Evolutionary conservation across 768 basidiomycete genomes (phyloP).

Genomic region (Rhodotorula taiwanensis): DNA sequence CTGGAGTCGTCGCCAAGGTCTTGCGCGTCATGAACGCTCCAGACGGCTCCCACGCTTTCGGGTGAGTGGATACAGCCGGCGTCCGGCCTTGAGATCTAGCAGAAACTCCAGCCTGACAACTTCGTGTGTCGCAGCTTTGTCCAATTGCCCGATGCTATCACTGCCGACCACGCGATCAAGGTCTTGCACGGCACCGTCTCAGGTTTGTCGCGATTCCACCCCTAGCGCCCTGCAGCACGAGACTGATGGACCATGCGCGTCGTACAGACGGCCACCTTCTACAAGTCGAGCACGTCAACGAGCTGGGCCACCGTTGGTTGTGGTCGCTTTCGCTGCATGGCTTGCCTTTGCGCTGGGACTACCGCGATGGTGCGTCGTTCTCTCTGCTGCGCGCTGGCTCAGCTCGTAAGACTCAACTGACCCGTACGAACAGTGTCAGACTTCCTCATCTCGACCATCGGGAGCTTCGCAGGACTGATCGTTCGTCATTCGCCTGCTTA

Average conservation of each 20-base stretch:
- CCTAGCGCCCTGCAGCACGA: background rate
- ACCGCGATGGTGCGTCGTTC: constrained; percentile 12
- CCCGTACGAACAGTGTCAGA: constrained; percentile 23
- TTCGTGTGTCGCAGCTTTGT: constrained; percentile 7
- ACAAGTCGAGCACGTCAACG: constrained; percentile 29
- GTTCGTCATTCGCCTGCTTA: background rate
- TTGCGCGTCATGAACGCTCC: constrained; percentile 17
- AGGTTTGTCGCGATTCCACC: background rate
- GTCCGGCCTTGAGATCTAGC: too few species aligned
- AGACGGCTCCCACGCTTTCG: constrained; percentile 14
- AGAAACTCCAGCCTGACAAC: background rate
- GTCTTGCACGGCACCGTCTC: constrained; percentile 5
- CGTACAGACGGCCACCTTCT: constrained; percentile 19
- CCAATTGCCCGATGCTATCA: constrained; percentile 10
- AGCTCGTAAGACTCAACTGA: too few species aligned
- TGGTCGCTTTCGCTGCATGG: constrained; percentile 22
- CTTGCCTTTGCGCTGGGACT: constrained; percentile 9
- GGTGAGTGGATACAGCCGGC: too few species aligned
- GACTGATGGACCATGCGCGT: background rate
- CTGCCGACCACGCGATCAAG: background rate
- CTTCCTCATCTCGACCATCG: constrained; percentile 29
- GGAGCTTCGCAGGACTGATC: constrained; percentile 23
- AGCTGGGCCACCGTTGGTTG: constrained; percentile 18
- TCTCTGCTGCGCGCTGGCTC: background rate
- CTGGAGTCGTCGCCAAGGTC: constrained; percentile 21